Base-by-base conservation (phyloP, 1,284 basidiomycete species). In the Malassezia obtusa region DNA sequence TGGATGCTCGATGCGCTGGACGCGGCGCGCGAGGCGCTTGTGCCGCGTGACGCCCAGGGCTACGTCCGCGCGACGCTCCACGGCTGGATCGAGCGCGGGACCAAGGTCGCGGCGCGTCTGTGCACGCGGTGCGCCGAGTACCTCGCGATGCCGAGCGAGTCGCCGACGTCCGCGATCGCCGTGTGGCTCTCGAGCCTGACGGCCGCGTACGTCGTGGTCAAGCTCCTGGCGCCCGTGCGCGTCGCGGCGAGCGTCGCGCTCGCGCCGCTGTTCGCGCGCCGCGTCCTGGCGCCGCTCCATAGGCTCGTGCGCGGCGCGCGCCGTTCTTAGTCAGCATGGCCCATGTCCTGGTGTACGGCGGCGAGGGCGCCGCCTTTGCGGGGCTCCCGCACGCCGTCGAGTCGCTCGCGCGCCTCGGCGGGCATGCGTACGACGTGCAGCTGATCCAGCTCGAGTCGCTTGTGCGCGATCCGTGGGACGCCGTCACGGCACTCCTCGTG, bases 151-250 rank as follows among this genome's bases (percentile, higher is more conserved):
- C 28, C 43, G 12, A 21, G 14, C 21, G 43, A 45, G 28, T n/a
- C 25, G 10, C 43, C 43, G 17, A 45, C n/a, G 14, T 45, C 43
- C 28, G 26, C 43, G 15, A 15, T 45, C 28, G 45, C 15, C 89
- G 86, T 86, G 76, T 86, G 25, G 31, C 67, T 72, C 31, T 65
- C 69, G 21, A 67, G 70, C 33, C 59, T 67, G 22, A 81, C 89
- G 0, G 79, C 89, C 19, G 89, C 89, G 0, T 95, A 92, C 71
- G 83, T 83, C 1, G 77, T 82, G 6, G 85, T 85, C 55, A 95
- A 91, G 80, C n/a, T 28, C 0, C 74, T 89, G 12, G 68, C 88
- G 3, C 87, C 89, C 2, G 68, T 85, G 17, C 81, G 89, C 8
- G 80, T 91, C 58, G 86, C 81, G 0, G 68, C 82, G 1, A 87